Conservation (phyloP, 2,329 filamentous ascomycete genomes). For the Venturia pyrina region DNA sequence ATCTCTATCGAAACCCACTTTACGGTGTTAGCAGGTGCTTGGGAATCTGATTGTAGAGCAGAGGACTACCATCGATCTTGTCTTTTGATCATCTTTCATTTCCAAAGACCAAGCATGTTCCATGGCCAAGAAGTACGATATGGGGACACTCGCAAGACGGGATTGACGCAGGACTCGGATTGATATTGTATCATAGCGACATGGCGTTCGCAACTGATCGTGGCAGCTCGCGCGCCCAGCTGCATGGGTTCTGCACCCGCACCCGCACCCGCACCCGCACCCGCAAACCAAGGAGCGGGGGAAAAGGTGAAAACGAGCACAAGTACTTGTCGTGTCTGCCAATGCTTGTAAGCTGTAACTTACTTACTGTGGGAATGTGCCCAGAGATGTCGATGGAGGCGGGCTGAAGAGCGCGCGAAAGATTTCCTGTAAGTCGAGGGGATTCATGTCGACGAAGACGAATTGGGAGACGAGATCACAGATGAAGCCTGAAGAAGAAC, state of each 20-base stretch:
- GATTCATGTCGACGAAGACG: background rate
- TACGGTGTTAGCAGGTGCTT: background rate
- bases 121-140: no score
- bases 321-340: background rate
- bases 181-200: background rate
- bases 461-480: background rate
- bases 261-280: no score
- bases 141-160: background rate
- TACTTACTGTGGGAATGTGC: background rate
- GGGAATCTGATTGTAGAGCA: background rate
- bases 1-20: slow-evolving; percentile 6
- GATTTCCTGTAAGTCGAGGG: background rate
- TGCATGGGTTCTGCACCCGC: background rate
- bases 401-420: background rate
- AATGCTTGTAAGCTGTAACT: background rate
- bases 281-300: slow-evolving; percentile 1
- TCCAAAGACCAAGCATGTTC: no score
- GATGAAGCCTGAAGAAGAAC: background rate
- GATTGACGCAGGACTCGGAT: background rate
- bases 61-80: background rate
- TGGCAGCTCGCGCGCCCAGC: background rate
- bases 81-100: background rate
- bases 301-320: background rate
- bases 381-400: background rate
- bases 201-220: background rate